Evolutionary conservation across 768 basidiomycete genomes (phyloP).

Genomic region (Cubamyces lactineus): DNA sequence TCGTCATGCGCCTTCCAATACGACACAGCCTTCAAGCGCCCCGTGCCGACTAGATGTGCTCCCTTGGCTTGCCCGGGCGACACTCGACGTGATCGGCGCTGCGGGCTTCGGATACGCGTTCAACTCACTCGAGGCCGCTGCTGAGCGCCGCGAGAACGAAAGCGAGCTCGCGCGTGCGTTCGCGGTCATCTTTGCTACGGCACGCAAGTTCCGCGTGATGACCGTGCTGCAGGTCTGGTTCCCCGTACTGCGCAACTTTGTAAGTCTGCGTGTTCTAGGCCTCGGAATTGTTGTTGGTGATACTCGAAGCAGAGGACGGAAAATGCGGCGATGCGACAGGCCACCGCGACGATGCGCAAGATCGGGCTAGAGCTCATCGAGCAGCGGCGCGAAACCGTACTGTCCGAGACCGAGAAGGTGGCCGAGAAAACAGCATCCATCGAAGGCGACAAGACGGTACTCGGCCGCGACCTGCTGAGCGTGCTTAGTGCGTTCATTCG

Average conservation of each 20-base stretch:
- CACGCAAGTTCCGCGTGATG: conserved; percentile 54
- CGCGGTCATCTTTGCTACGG: conserved; percentile 53
- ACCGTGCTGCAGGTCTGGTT: conserved; percentile 62
- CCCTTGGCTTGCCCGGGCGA: conserved; percentile 66
- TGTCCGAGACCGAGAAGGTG: conserved; percentile 29
- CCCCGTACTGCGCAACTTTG: conserved; percentile 55
- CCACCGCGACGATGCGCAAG: conserved; percentile 50
- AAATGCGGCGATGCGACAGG: conserved; percentile 45
- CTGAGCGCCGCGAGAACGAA: conserved; percentile 37
- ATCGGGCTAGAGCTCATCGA: conserved; percentile 59
- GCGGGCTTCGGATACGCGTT: conserved; percentile 66
- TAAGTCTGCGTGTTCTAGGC: conserved; percentile 37
- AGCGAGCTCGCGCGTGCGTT: conserved; percentile 62
- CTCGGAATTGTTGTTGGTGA: background rate
- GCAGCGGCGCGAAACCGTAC: conserved; percentile 47
- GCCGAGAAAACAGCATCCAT: conserved; percentile 10
- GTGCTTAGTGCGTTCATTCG: conserved; percentile 30
- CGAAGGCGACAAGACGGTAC: conserved; percentile 38
- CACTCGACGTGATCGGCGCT: conserved; percentile 78
- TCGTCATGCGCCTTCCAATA: background rate
- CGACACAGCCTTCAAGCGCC: background rate
- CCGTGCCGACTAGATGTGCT: conserved; percentile 55
- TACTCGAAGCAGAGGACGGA: conserved; percentile 45
- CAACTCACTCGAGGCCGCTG: conserved; percentile 47
- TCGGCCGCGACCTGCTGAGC: conserved; percentile 57